These are phyloP conservation scores for Pezicula neosporulosa DNA, from an alignment of 2,329 filamentous ascomycete genomes.

Conservation along the genomic window DNA sequence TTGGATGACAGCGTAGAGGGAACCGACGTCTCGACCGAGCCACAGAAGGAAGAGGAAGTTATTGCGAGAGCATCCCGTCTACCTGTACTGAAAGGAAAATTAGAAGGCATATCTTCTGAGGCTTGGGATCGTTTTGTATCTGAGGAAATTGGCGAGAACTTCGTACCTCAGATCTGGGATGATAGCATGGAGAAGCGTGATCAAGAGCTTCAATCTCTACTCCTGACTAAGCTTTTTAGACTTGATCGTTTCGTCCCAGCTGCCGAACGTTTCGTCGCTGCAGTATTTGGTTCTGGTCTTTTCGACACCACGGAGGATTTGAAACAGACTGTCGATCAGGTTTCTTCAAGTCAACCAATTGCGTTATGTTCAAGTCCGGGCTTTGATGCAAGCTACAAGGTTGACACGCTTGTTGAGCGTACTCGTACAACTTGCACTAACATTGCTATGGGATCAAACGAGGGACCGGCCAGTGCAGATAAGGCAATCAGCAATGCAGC, in stretches of 20 bases:
- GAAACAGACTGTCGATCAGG: conserved; percentile 78
- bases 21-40: conserved; percentile 71
- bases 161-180: conserved; percentile 74
- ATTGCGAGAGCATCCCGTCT: conserved; percentile 68
- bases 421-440: conserved; percentile 83
- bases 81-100: conserved; percentile 66
- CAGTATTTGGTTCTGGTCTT: conserved; percentile 79
- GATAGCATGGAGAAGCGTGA: conserved; percentile 63
- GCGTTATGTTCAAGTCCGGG: conserved; percentile 92
- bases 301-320: conserved; percentile 85
- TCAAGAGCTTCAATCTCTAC: conserved; percentile 74
- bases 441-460: conserved; percentile 98
- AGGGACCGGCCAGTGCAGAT: conserved; percentile 87
- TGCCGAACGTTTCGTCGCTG: conserved; percentile 83
- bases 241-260: conserved; percentile 92
- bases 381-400: conserved; percentile 98
- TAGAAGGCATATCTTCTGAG: conserved; percentile 57
- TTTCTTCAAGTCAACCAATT: conserved; percentile 80
- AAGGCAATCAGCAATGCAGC: conserved; percentile 93
- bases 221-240: conserved; percentile 91
- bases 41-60: conserved; percentile 61
- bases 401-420: conserved; percentile 88
- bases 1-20: conserved; percentile 75
- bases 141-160: conserved; percentile 83
- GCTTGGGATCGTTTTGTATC: conserved; percentile 80